These are phyloP conservation scores for Baorangia bicolor DNA, from an alignment of 768 basidiomycete genomes.

Conservation along the genomic window DNA sequence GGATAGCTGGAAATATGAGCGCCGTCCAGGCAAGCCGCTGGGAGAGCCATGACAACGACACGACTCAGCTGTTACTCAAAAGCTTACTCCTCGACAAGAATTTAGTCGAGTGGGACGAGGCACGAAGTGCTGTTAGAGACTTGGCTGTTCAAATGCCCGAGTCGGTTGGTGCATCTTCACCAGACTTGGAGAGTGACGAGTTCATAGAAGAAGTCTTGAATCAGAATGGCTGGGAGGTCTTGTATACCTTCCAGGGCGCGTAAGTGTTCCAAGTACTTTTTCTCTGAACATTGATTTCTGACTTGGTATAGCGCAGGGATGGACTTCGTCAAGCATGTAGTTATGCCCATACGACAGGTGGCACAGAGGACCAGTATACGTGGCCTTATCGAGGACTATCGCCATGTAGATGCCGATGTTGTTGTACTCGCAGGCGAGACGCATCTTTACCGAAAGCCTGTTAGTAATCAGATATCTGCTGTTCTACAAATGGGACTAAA, in stretches of 20 bases:
- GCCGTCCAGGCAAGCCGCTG: constrained; percentile 16
- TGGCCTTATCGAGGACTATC: constrained; percentile 40
- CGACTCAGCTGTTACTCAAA: constrained; percentile 18
- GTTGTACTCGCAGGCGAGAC: constrained; percentile 41
- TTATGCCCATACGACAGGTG: constrained; percentile 35
- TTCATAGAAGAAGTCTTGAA: constrained; percentile 32
- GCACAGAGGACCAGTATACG: constrained; percentile 32
- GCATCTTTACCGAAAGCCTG: constrained; percentile 32
- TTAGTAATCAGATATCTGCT: constrained; percentile 3
- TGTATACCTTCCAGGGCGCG: constrained; percentile 41
- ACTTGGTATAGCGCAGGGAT: constrained; percentile 33
- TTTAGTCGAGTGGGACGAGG: constrained; percentile 32
- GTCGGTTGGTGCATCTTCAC: background rate
- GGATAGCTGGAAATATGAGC: constrained; percentile 17
- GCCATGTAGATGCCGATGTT: constrained; percentile 32
- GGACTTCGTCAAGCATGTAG: constrained; percentile 41
- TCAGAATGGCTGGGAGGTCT: constrained; percentile 37
- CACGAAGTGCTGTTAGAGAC: constrained; percentile 20
- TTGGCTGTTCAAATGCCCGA: constrained; percentile 20
- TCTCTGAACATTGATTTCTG: background rate
- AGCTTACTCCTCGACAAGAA: constrained; percentile 19
- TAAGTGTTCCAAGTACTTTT: constrained; percentile 26
- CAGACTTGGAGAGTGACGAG: constrained; percentile 25
- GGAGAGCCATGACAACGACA: constrained; percentile 3
- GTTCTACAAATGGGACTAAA: background rate